phyloP scores from a whole-genome alignment of 345 rosid species.

The Schrenkiella parvula region DNA sequence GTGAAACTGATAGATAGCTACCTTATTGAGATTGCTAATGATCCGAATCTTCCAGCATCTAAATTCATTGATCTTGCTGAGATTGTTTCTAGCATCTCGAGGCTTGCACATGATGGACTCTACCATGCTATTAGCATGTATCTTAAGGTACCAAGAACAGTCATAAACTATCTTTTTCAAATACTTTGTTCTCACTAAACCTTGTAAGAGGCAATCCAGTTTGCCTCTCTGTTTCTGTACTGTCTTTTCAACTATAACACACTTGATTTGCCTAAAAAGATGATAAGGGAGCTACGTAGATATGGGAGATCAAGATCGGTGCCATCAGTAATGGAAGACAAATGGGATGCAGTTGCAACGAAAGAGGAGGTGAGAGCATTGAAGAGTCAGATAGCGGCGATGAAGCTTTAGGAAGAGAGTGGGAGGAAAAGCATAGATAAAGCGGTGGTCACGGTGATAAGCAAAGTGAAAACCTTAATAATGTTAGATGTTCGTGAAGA shows the following conservation, averaged over 20 bases:
- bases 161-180: not conserved
- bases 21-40: too few relatives aligned
- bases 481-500: too few relatives aligned
- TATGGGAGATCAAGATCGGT: conserved; percentile 65
- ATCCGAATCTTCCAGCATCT: conserved; percentile 46
- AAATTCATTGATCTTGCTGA: conserved; percentile 65
- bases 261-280: conserved; percentile 53
- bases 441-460: conserved; percentile 34
- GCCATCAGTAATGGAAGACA: conserved; percentile 58
- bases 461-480: conserved; percentile 60
- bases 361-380: conserved; percentile 68
- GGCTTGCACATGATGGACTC: conserved; percentile 74
- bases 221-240: not conserved
- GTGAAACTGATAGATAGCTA: too few relatives aligned
- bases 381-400: conserved; percentile 54
- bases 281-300: conserved; percentile 47
- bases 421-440: conserved; percentile 39
- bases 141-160: conserved; percentile 47
- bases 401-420: conserved; percentile 41
- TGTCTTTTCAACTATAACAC: conserved; percentile 30
- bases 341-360: conserved; percentile 72
- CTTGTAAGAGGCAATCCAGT: not conserved
- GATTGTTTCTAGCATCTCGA: conserved; percentile 50
- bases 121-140: conserved; percentile 78
- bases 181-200: not conserved